Conservation (phyloP, 768 basidiomycete genomes). For the Leucosporidium yakuticum region DNA sequence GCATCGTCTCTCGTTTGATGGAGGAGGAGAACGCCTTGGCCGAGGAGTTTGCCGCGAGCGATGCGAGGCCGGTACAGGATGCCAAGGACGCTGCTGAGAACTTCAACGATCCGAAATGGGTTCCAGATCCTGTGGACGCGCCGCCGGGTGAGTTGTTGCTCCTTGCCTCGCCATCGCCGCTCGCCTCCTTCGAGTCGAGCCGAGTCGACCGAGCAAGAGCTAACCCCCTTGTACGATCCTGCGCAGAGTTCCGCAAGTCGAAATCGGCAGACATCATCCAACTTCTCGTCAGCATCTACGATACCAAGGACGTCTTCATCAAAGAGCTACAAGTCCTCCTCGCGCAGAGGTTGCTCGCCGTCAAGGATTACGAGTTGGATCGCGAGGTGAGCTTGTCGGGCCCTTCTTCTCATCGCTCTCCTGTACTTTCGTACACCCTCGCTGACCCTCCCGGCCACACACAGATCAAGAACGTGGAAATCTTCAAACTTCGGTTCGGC, state of each 20-base stretch:
- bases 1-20: slow-evolving; percentile 84
- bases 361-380: slow-evolving; percentile 73
- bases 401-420: not conserved
- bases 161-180: not conserved
- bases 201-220: not conserved
- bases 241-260: slow-evolving; percentile 80
- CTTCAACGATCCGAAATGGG: slow-evolving; percentile 86
- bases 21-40: slow-evolving; percentile 81
- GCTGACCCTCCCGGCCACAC: not conserved
- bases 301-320: slow-evolving; percentile 91
- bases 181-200: not conserved
- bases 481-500: slow-evolving; percentile 91
- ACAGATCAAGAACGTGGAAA: slow-evolving; percentile 85
- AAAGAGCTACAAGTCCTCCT: slow-evolving; percentile 90
- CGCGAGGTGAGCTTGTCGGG: slow-evolving; percentile 50
- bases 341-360: slow-evolving; percentile 73
- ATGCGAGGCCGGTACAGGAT: slow-evolving; percentile 57
- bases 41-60: slow-evolving; percentile 43
- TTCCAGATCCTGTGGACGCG: slow-evolving; percentile 92
- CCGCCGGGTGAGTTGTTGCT: slow-evolving; percentile 71
- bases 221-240: not conserved
- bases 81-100: slow-evolving; percentile 64
- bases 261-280: slow-evolving; percentile 90
- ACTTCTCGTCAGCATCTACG: slow-evolving; percentile 94
- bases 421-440: not conserved